phyloP scores from a whole-genome alignment of 2,329 filamentous ascomycete species.

The Geosmithia putterillii region DNA sequence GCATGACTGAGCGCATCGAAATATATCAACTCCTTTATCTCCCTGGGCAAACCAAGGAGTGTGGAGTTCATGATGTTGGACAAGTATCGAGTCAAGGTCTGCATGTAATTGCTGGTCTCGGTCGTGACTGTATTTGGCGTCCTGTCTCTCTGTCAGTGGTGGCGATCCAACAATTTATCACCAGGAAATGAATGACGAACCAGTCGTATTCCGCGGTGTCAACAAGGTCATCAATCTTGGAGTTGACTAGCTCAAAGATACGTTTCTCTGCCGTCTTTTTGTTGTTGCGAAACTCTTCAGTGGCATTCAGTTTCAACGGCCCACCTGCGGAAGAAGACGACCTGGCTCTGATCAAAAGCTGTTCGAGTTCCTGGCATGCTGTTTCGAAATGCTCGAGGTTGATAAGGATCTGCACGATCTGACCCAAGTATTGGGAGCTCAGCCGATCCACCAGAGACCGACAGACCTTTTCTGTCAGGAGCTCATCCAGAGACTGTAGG shows the following conservation, averaged over 20 bases:
- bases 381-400: conserved; percentile 96
- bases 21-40: conserved; percentile 97
- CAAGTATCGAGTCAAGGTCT: conserved; percentile 83
- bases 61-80: conserved; percentile 96
- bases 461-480: conserved; percentile 89
- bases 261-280: conserved; percentile 96
- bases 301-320: conserved; percentile 68
- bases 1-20: conserved; percentile 92
- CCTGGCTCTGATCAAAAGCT: conserved; percentile 71
- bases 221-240: conserved; percentile 94
- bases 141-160: conserved; percentile 16
- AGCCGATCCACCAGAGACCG: conserved; percentile 78
- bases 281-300: conserved; percentile 73
- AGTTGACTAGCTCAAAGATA: conserved; percentile 97
- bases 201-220: conserved; percentile 98
- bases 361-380: conserved; percentile 81
- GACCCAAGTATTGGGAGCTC: conserved; percentile 84
- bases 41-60: conserved; percentile 78
- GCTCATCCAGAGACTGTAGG: conserved; percentile 70
- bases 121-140: conserved; percentile 43
- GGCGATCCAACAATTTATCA: not conserved
- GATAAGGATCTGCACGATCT: conserved; percentile 97
- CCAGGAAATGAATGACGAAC: conserved; percentile 25
- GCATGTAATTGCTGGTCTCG: conserved; percentile 88
- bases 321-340: conserved; percentile 73